These are phyloP conservation scores for Chenopodium quinoa DNA, from an alignment of 148 eudicot species.

Conservation along the genomic window DNA sequence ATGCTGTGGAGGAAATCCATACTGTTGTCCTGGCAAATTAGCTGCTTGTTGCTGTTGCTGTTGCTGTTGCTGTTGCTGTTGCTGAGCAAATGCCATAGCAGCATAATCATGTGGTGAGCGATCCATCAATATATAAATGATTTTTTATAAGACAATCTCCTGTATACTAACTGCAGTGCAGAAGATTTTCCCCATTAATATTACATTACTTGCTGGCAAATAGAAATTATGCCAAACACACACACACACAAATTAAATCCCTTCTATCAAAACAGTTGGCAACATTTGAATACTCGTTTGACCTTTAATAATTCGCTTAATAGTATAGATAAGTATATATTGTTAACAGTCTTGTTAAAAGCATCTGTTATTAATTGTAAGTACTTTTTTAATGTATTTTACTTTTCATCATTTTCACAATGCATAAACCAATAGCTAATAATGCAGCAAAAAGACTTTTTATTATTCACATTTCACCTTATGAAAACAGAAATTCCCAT, in stretches of 20 bases:
- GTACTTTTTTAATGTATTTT: too few species aligned
- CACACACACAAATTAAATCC: not conserved
- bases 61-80: conserved; percentile 84
- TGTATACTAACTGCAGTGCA: conserved; percentile 3
- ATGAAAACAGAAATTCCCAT: too few species aligned
- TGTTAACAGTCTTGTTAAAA: too few species aligned
- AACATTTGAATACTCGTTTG: not conserved
- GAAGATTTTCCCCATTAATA: not conserved
- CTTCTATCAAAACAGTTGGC: not conserved
- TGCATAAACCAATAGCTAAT: too few species aligned
- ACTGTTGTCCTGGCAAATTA: conserved; percentile 75
- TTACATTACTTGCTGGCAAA: not conserved
- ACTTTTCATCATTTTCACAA: too few species aligned
- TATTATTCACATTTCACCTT: too few species aligned
- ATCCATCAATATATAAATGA: conserved; percentile 53
- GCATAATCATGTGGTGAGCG: conserved; percentile 82
- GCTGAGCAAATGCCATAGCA: conserved; percentile 83
- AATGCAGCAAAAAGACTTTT: too few species aligned
- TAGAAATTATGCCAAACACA: not conserved
- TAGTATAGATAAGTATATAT: not conserved
- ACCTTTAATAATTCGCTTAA: not conserved
- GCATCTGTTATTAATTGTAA: too few species aligned
- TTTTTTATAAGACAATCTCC: conserved; percentile 1
- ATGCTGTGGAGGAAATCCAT: conserved; percentile 79
- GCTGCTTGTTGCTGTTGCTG: conserved; percentile 59